Conservation (phyloP, 2,329 filamentous ascomycete species). For the Ceratocystis lukuohia region DNA sequence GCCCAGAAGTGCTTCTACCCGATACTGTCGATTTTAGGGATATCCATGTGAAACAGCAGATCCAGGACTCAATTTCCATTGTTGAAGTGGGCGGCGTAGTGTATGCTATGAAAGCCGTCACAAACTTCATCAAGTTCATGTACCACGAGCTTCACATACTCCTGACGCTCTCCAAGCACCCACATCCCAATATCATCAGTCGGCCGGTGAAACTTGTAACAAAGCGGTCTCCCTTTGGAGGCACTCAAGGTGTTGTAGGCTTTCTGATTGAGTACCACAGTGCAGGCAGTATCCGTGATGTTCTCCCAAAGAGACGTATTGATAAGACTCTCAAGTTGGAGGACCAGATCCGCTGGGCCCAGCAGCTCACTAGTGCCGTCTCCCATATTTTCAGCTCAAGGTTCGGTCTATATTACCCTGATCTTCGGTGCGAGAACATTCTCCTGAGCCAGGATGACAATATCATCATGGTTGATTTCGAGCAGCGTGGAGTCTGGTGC, state of each 20-base stretch:
- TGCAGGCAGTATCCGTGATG: slow-evolving; percentile 42
- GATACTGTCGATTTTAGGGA: slow-evolving; percentile 36
- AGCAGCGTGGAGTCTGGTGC: slow-evolving; percentile 50
- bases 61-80: slow-evolving; percentile 47
- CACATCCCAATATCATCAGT: slow-evolving; percentile 41
- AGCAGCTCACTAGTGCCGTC: slow-evolving; percentile 39
- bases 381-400: slow-evolving; percentile 27
- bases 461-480: slow-evolving; percentile 46
- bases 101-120: slow-evolving; percentile 46
- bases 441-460: slow-evolving; percentile 37
- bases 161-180: slow-evolving; percentile 31
- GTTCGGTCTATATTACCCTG: slow-evolving; percentile 39
- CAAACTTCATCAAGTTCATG: slow-evolving; percentile 44
- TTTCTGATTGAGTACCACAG: slow-evolving; percentile 43
- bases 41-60: slow-evolving; percentile 38
- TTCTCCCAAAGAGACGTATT: slow-evolving; percentile 38
- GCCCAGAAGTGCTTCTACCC: slow-evolving; percentile 30
- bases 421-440: slow-evolving; percentile 47
- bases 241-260: slow-evolving; percentile 41
- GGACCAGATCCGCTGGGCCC: slow-evolving; percentile 40
- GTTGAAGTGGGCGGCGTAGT: slow-evolving; percentile 32
- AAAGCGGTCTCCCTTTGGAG: slow-evolving; percentile 43
- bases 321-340: slow-evolving; percentile 31
- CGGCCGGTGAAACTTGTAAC: slow-evolving; percentile 41
- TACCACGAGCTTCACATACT: slow-evolving; percentile 48